These are phyloP conservation scores for Ambrosia trifida DNA, from an alignment of 129 eudicot genomes.

Conservation along the genomic window DNA sequence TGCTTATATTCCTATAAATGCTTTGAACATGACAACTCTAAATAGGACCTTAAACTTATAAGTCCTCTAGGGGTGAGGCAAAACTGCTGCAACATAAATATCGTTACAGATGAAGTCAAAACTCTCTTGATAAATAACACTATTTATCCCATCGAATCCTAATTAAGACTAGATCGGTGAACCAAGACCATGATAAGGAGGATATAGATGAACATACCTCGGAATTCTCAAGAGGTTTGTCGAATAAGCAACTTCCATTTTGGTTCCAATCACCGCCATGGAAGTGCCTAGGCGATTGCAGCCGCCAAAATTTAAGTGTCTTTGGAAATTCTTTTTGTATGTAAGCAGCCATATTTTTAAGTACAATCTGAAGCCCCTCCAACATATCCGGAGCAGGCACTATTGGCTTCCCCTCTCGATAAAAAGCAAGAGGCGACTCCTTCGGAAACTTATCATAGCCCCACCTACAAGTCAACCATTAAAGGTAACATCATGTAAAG, in stretches of 20 bases:
- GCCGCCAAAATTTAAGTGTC: constrained; percentile 80
- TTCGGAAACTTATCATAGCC: constrained; percentile 79
- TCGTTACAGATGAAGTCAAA: too few relatives aligned
- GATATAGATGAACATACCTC: constrained; percentile 47
- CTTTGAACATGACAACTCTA: not conserved
- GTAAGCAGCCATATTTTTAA: constrained; percentile 64
- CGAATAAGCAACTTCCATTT: constrained; percentile 87
- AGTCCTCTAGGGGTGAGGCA: not conserved
- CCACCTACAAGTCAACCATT: constrained; percentile 57
- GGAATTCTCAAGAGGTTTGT: constrained; percentile 63
- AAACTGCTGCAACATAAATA: too few relatives aligned
- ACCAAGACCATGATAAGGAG: too few relatives aligned
- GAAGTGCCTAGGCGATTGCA: constrained; percentile 92
- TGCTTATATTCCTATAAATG: not conserved
- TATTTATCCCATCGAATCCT: too few relatives aligned
- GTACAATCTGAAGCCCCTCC: constrained; percentile 70
- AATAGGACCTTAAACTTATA: not conserved
- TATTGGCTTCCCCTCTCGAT: constrained; percentile 64
- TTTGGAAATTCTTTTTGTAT: constrained; percentile 57
- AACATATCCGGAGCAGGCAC: constrained; percentile 61
- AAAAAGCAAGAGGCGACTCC: constrained; percentile 83
- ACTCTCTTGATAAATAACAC: too few relatives aligned
- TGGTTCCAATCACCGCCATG: constrained; percentile 98
- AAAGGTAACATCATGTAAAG: not conserved
- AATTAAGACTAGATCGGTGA: too few relatives aligned